Percentiles rank a stretch among this genome's conserved stretches.
Evolutionary conservation across 1,139 yeast species (phyloP).

Genomic region (Yamadazyma membranifaciens): DNA sequence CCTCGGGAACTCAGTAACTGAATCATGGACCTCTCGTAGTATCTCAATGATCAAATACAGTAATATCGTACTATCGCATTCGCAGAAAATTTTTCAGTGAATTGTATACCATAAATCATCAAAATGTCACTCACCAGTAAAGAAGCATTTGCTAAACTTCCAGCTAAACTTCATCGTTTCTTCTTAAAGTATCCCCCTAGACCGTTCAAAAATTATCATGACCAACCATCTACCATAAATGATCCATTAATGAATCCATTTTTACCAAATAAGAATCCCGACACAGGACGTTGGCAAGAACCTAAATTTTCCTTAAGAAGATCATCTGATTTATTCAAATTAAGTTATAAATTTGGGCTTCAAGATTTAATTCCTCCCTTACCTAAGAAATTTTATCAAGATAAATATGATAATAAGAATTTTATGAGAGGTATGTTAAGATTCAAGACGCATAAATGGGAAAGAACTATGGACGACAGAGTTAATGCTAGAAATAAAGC

Average conservation of each 20-base stretch:
- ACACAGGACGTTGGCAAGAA: constrained; percentile 72
- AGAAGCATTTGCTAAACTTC: constrained; percentile 60
- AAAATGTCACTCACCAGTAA: constrained; percentile 28
- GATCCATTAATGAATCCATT: constrained; percentile 85
- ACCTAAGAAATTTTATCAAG: constrained; percentile 74
- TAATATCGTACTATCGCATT: no score
- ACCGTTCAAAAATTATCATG: constrained; percentile 67
- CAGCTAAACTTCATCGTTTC: constrained; percentile 69
- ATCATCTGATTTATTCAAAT: constrained; percentile 80
- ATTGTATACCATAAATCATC: no score
- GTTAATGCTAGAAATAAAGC: constrained; percentile 65
- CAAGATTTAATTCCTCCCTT: constrained; percentile 76
- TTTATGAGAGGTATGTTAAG: constrained; percentile 74
- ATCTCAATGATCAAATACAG: no score
- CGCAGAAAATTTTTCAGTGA: no score
- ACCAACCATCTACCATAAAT: constrained; percentile 60
- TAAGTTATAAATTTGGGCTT: constrained; percentile 80
- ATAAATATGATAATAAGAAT: constrained; percentile 68
- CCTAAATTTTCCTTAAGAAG: constrained; percentile 81
- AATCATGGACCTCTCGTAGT: no score
- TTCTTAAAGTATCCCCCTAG: constrained; percentile 85
- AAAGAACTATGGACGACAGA: constrained; percentile 64
- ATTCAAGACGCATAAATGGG: constrained; percentile 83
- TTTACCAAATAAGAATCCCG: constrained; percentile 79
- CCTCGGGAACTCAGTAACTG: no score